phyloP scores from a whole-genome alignment of 176 grass and related monocot genomes.

The Carex kokanica region DNA sequence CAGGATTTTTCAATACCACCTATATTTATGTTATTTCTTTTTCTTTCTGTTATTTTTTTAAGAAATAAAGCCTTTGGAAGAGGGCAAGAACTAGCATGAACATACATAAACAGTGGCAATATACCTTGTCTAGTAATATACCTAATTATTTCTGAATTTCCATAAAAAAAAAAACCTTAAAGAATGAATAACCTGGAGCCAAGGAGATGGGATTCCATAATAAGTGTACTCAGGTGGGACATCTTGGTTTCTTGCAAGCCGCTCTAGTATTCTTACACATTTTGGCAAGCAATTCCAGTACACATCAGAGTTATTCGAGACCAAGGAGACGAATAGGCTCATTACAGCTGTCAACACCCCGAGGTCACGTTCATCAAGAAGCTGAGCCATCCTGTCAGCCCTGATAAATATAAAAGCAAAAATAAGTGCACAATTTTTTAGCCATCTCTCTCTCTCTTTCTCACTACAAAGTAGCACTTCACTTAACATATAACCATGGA shows the following conservation, averaged over 20 bases:
- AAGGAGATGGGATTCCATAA: slow-evolving; percentile 98
- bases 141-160: slow-evolving; percentile 3
- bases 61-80: background rate
- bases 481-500: background rate
- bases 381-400: slow-evolving; percentile 96
- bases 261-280: slow-evolving; percentile 89
- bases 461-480: background rate
- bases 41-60: background rate
- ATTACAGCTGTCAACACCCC: slow-evolving; percentile 96
- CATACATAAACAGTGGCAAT: background rate
- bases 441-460: slow-evolving; percentile 6
- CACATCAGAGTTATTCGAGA: slow-evolving; percentile 85
- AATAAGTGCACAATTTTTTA: too few relatives aligned
- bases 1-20: background rate
- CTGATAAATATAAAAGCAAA: slow-evolving; percentile 38
- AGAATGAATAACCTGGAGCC: slow-evolving; percentile 81
- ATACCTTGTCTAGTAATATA: background rate
- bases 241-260: slow-evolving; percentile 96
- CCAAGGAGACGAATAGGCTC: slow-evolving; percentile 97
- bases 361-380: slow-evolving; percentile 92
- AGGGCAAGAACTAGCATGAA: background rate
- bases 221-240: slow-evolving; percentile 96
- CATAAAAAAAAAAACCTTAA: background rate
- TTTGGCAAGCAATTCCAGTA: slow-evolving; percentile 99
- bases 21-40: background rate